phyloP scores from a whole-genome alignment of 2,329 filamentous ascomycete species.

The Neophaeococcomyces mojaviensis region DNA sequence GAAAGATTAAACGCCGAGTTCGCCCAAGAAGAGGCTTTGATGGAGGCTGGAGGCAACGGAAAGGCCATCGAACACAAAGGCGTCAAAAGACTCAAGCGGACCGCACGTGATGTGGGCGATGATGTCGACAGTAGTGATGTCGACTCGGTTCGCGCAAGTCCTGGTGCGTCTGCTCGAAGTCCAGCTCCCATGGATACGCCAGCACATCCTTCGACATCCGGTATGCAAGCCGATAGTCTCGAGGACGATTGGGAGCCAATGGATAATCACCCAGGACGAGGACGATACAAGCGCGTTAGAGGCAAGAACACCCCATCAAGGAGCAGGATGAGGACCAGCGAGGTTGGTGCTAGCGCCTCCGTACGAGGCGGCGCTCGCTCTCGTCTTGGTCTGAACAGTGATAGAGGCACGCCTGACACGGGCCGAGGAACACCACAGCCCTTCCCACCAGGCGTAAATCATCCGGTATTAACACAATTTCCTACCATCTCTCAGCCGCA shows the following conservation, averaged over 20 bases:
- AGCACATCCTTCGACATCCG: slow-evolving; percentile 9
- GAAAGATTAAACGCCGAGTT: slow-evolving; percentile 38
- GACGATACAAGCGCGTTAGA: slow-evolving; percentile 32
- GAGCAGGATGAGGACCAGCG: slow-evolving; percentile 22
- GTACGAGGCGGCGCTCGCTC: slow-evolving; percentile 38
- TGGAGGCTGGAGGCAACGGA: slow-evolving; percentile 18
- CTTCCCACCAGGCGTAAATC: slow-evolving; percentile 31
- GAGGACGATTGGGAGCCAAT: slow-evolving; percentile 36
- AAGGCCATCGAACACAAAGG: slow-evolving; percentile 35
- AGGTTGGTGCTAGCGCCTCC: slow-evolving; percentile 6
- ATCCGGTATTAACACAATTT: slow-evolving; percentile 37
- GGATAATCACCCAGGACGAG: slow-evolving; percentile 28
- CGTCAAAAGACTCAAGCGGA: slow-evolving; percentile 39
- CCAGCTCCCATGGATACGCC: slow-evolving; percentile 19
- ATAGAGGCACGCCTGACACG: slow-evolving; percentile 20
- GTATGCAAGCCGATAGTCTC: slow-evolving; percentile 22
- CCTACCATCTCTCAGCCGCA: slow-evolving; percentile 7
- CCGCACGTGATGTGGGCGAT: slow-evolving; percentile 23
- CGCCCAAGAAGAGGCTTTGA: slow-evolving; percentile 30
- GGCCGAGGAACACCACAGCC: slow-evolving; percentile 25
- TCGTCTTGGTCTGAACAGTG: slow-evolving; percentile 32
- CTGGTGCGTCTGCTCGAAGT: slow-evolving; percentile 16
- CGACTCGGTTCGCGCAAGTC: slow-evolving; percentile 21
- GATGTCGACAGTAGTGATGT: slow-evolving; percentile 20
- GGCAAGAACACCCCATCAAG: slow-evolving; percentile 23